Conservation (phyloP, 2,329 filamentous ascomycete genomes). For the Colletotrichum sp. region DNA sequence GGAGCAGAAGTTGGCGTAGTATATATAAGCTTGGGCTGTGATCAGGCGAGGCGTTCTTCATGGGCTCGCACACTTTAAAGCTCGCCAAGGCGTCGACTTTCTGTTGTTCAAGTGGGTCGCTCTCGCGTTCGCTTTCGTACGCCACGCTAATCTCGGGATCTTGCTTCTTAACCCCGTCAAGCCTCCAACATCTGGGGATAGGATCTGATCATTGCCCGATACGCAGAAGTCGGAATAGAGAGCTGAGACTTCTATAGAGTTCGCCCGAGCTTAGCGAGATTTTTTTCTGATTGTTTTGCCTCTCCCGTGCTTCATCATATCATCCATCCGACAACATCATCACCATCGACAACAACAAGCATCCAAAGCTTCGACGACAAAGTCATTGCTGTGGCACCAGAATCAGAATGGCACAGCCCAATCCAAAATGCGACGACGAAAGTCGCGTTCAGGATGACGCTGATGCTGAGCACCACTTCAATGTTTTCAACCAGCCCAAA, state of each 20-base stretch:
- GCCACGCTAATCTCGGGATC: not conserved
- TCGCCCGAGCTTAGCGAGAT: not conserved
- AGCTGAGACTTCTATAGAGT: not conserved
- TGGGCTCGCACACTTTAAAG: not conserved
- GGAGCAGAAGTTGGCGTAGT: rapidly evolving
- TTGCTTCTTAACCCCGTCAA: not conserved
- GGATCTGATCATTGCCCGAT: not conserved
- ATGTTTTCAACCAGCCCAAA: not conserved
- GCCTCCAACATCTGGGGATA: not conserved
- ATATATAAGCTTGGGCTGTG: not conserved
- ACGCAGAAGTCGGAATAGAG: not conserved
- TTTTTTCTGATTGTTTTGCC: not conserved
- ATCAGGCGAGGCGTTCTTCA: not conserved
- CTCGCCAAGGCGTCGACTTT: not conserved
- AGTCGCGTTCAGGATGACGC: not conserved
- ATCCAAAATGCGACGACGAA: not conserved
- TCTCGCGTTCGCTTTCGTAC: not conserved
- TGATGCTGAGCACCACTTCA: not conserved
- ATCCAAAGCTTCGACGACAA: not conserved
- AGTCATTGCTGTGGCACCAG: not conserved
- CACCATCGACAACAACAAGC: not conserved
- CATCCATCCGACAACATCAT: not conserved
- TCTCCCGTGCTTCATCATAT: not conserved
- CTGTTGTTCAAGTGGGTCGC: not conserved
- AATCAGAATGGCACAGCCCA: not conserved